Base-by-base conservation (phyloP, 768 basidiomycete genomes). In the Myochromella boudieri region DNA sequence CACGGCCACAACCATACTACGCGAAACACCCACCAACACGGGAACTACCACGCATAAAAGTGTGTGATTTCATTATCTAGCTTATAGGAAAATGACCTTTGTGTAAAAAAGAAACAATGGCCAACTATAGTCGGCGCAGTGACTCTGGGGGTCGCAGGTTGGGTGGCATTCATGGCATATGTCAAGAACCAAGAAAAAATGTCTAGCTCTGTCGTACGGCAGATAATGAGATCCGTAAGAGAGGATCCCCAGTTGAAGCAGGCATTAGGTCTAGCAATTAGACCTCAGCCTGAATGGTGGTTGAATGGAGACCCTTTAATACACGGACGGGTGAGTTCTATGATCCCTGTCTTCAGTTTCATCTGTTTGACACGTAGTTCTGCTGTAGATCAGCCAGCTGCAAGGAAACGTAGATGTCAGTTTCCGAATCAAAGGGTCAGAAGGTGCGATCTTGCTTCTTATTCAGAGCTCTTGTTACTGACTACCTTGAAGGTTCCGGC, bases 391-490 rank as follows among this genome's bases (percentile, higher is more conserved):
- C 33, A 84, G 82, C 45, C 79, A 87, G 53, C 67, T 87, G 33
- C 82, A 84, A 60, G 88, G 88, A 6, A 84, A 85, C 49, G 81
- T 90, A 15, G 88, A 91, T 56, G 70, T 91, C 41, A 85, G 84
- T 58, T 87, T 88, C 64, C 76, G 86, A 46, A 67, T 91, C 27
- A 84, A 80, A 56, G 88, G 88, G 2, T 81, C 85, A 33, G 80
- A 75, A 69, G 80, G 88, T 82, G 18, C 36, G 71, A 60, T 5
- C 33, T 5, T 46, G 39, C n/a, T 34, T 17, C 25, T 17, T 10
- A 32, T 32, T 36, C n/a, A 14, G 15, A 21, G 21, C 22, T 44
- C 1, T 32, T 24, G 29, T 29, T 29, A 29, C 22, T 31, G 12
- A 51, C 15, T 15, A 22, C 18, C 34, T 22, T 20, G 5, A 47